A percentile compares a stretch with the other conserved stretches of the same genome.
These are phyloP conservation scores for Stevia rebaudiana DNA, from an alignment of 140 eudicot genomes.

Conservation along the genomic window DNA sequence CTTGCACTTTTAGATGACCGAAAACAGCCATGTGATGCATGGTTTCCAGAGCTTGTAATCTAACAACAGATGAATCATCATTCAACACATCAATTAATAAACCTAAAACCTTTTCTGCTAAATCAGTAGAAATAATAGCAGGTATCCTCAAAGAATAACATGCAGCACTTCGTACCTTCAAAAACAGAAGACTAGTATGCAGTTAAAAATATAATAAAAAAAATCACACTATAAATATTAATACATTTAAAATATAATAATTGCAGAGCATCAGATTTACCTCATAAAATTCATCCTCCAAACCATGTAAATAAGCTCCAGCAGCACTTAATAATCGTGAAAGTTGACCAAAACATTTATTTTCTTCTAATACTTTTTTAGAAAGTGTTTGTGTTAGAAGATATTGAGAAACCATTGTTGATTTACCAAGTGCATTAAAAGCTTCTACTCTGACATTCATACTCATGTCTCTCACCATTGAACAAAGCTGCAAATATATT, in stretches of 20 bases:
- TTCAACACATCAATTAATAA: constrained; percentile 63
- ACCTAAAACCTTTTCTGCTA: constrained; percentile 54
- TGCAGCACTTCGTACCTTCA: constrained; percentile 79
- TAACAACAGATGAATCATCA: constrained; percentile 65
- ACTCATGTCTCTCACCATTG: constrained; percentile 84
- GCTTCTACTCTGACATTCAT: constrained; percentile 59
- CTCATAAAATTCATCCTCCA: constrained; percentile 86
- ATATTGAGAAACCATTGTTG: constrained; percentile 44
- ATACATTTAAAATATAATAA: background rate
- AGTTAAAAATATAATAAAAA: background rate
- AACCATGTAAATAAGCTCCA: constrained; percentile 74
- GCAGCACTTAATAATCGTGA: constrained; percentile 52
- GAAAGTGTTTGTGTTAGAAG: constrained; percentile 61
- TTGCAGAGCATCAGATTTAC: constrained; percentile 23
- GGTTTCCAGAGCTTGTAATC: constrained; percentile 63
- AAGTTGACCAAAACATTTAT: constrained; percentile 34
- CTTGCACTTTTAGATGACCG: constrained; percentile 54
- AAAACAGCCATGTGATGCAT: constrained; percentile 53
- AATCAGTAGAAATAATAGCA: constrained; percentile 40
- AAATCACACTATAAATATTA: background rate
- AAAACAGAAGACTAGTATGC: constrained; percentile 4
- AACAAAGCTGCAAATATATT: constrained; percentile 55
- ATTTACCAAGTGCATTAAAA: constrained; percentile 58
- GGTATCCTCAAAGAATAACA: constrained; percentile 57
- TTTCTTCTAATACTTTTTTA: constrained; percentile 50